A percentile compares a stretch with the other conserved stretches of the same genome.
phyloP scores from a whole-genome alignment of 257 asterid species.

The Euphrasia confusa region DNA sequence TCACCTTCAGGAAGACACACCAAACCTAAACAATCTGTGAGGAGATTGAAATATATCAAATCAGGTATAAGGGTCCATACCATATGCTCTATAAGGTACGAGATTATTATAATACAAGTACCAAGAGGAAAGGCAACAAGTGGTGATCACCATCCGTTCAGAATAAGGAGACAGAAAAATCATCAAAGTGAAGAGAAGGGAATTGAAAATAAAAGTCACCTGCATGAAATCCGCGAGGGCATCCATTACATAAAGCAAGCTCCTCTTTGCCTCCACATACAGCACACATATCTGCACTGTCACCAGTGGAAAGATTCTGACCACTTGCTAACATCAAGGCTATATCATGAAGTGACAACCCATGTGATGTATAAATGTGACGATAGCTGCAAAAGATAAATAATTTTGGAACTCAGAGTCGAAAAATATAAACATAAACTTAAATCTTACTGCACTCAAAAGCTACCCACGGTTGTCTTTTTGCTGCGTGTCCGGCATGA shows the following conservation, averaged over 20 bases:
- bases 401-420: constrained; percentile 2
- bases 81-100: too few species aligned
- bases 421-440: constrained; percentile 1
- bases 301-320: constrained; percentile 48
- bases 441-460: background rate
- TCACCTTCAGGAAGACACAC: constrained; percentile 40
- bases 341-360: constrained; percentile 78
- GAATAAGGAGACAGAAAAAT: background rate
- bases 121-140: too few species aligned
- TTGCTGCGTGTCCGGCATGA: constrained; percentile 79
- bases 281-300: constrained; percentile 81
- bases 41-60: constrained; percentile 13
- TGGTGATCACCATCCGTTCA: too few species aligned
- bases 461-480: constrained; percentile 70
- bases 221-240: constrained; percentile 83
- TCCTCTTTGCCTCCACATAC: constrained; percentile 70
- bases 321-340: constrained; percentile 82
- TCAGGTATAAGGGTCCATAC: background rate
- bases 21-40: constrained; percentile 69
- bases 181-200: background rate
- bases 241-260: constrained; percentile 54
- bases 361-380: constrained; percentile 71
- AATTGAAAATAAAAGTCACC: constrained; percentile 33
- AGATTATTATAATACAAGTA: too few species aligned
- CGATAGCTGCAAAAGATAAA: constrained; percentile 55